These are phyloP conservation scores for Saccharomyces mikatae DNA, from an alignment of 805 yeast species.

Conservation along the genomic window DNA sequence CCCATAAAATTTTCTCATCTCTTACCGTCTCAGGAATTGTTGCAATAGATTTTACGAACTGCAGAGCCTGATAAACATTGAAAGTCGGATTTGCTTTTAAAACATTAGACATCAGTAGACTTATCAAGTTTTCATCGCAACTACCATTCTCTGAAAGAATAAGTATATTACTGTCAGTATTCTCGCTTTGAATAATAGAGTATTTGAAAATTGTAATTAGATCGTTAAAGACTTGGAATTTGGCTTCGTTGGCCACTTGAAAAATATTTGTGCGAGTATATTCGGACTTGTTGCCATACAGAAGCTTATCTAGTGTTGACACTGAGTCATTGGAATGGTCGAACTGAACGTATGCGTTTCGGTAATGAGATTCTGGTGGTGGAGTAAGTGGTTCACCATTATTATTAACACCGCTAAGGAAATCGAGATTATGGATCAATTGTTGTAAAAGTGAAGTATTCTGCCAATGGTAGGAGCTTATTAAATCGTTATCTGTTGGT, in stretches of 20 bases:
- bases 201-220: conserved; percentile 20
- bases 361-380: conserved; percentile 1
- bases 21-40: conserved; percentile 8
- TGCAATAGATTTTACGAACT: conserved; percentile 23
- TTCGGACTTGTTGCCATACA: conserved; percentile 6
- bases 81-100: conserved; percentile 18
- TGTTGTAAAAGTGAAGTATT: conserved; percentile 5
- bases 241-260: conserved; percentile 12
- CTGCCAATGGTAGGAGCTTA: conserved; percentile 3
- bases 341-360: not conserved
- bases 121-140: conserved; percentile 21
- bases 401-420: not conserved
- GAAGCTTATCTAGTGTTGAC: conserved; percentile 10
- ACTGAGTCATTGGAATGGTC: conserved; percentile 6
- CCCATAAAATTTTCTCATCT: conserved; percentile 20
- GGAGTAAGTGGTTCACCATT: not conserved
- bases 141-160: conserved; percentile 23
- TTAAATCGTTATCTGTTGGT: not conserved
- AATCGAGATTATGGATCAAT: not conserved
- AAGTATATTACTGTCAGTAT: conserved; percentile 12
- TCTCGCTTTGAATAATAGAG: conserved; percentile 1
- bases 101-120: conserved; percentile 21
- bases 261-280: conserved; percentile 9
- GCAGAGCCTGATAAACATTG: conserved; percentile 23
- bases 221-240: conserved; percentile 24